Percentiles rank a stretch among this genome's conserved stretches.
These are phyloP conservation scores for Pythium brachiatum DNA, from an alignment of 352 stramenopile genomes.

Conservation along the genomic window DNA sequence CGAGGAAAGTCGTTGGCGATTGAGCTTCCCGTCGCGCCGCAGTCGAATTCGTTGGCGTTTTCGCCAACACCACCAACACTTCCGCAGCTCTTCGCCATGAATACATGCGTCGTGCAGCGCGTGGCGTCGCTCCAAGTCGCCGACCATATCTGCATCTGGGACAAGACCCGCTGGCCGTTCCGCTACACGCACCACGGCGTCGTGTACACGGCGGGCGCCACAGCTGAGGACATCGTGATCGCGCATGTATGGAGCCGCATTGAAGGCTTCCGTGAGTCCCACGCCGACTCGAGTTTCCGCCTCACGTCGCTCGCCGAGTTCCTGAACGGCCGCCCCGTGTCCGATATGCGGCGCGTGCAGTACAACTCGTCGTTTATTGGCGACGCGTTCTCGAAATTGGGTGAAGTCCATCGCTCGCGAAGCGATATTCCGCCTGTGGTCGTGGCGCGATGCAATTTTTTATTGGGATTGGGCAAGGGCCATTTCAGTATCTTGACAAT, in stretches of 20 bases:
- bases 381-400: conserved; percentile 52
- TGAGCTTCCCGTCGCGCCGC: background rate
- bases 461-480: conserved; percentile 59
- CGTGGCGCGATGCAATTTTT: conserved; percentile 62
- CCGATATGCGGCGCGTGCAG: conserved; percentile 67
- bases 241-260: conserved; percentile 73
- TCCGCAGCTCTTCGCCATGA: conserved; percentile 28
- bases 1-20: conserved; percentile 1
- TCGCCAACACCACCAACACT: background rate
- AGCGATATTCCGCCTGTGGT: conserved; percentile 68
- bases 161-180: conserved; percentile 73
- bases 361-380: conserved; percentile 72
- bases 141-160: conserved; percentile 82
- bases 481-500: conserved; percentile 69
- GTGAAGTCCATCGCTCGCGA: conserved; percentile 59
- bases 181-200: conserved; percentile 78
- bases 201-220: conserved; percentile 42
- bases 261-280: conserved; percentile 48
- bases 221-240: conserved; percentile 50
- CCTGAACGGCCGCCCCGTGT: conserved; percentile 50
- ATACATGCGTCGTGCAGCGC: conserved; percentile 59
- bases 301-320: conserved; percentile 71
- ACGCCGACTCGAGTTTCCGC: conserved; percentile 65
- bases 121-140: conserved; percentile 51
- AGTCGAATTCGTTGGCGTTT: background rate